phyloP scores from a whole-genome alignment of 305 asterid species.

The Solanum hybrid region DNA sequence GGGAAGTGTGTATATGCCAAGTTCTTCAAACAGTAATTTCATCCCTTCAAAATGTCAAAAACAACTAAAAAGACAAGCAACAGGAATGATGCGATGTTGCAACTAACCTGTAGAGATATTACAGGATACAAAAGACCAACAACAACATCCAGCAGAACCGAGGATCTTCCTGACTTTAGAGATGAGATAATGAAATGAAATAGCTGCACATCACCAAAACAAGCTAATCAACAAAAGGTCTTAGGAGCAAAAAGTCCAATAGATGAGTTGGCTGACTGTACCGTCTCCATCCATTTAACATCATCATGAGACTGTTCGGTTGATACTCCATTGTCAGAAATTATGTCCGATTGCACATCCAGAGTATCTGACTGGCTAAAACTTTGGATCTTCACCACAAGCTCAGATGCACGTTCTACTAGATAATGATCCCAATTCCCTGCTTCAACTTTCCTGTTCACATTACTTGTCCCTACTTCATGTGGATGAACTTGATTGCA shows the following conservation, averaged over 20 bases:
- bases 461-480: constrained; percentile 26
- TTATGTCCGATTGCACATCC: constrained; percentile 32
- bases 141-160: constrained; percentile 80
- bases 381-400: constrained; percentile 59
- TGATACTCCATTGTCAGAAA: constrained; percentile 40
- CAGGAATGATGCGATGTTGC: not conserved
- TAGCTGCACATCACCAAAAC: constrained; percentile 44
- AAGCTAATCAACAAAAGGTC: not conserved
- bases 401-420: constrained; percentile 61
- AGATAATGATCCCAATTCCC: constrained; percentile 63
- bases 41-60: constrained; percentile 5
- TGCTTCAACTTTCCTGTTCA: constrained; percentile 17
- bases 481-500: constrained; percentile 26
- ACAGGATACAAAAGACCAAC: constrained; percentile 85
- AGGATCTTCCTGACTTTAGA: constrained; percentile 96
- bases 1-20: not conserved
- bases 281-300: constrained; percentile 99
- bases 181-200: constrained; percentile 90
- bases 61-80: constrained; percentile 6
- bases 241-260: constrained; percentile 1
- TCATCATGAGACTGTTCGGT: constrained; percentile 60
- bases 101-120: constrained; percentile 76
- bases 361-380: constrained; percentile 48
- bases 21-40: not conserved
- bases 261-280: constrained; percentile 23